A percentile compares a stretch with the other conserved stretches of the same genome.
Evolutionary conservation across 805 yeast genomes (phyloP).

Genomic region (Kluyveromyces dobzhanskii): DNA sequence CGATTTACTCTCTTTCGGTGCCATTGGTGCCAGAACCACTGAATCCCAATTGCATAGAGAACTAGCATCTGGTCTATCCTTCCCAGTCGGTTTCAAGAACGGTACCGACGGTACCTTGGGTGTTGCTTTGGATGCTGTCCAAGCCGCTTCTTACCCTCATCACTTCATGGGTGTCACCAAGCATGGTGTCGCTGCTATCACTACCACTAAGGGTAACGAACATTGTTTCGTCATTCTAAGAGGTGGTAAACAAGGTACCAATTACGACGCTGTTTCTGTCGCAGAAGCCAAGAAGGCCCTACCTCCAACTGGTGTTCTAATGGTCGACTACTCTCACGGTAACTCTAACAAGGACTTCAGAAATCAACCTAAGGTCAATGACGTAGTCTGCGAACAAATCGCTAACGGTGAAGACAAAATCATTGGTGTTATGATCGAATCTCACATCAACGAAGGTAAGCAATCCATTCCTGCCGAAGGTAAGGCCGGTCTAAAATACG

Average conservation of each 20-base stretch:
- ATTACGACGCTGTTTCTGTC: slow-evolving; percentile 78
- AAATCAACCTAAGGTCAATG: slow-evolving; percentile 92
- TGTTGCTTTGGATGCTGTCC: slow-evolving; percentile 90
- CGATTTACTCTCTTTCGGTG: slow-evolving; percentile 88
- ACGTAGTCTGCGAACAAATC: slow-evolving; percentile 73
- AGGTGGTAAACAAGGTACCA: slow-evolving; percentile 93
- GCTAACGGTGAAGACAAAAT: slow-evolving; percentile 70
- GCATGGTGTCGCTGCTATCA: slow-evolving; percentile 94
- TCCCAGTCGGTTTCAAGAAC: slow-evolving; percentile 97
- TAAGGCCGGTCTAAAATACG: slow-evolving; percentile 62
- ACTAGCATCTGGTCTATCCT: slow-evolving; percentile 93
- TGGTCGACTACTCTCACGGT: slow-evolving; percentile 98
- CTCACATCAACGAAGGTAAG: slow-evolving; percentile 84
- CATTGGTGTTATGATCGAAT: slow-evolving; percentile 94
- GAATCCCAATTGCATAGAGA: slow-evolving; percentile 98
- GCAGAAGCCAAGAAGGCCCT: slow-evolving; percentile 63
- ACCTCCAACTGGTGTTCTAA: slow-evolving; percentile 41
- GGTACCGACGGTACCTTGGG: slow-evolving; percentile 94
- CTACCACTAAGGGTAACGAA: slow-evolving; percentile 91
- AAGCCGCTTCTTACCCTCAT: slow-evolving; percentile 86
- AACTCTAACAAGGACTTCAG: slow-evolving; percentile 89
- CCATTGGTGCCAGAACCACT: slow-evolving; percentile 98
- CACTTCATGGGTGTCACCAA: slow-evolving; percentile 97
- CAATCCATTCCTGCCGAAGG: slow-evolving; percentile 69
- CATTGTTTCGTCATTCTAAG: slow-evolving; percentile 90